Percentiles rank a stretch among this genome's conserved stretches.
Conservation (phyloP, 2,329 filamentous ascomycete genomes). For the Pseudocercospora fijiensis region DNA sequence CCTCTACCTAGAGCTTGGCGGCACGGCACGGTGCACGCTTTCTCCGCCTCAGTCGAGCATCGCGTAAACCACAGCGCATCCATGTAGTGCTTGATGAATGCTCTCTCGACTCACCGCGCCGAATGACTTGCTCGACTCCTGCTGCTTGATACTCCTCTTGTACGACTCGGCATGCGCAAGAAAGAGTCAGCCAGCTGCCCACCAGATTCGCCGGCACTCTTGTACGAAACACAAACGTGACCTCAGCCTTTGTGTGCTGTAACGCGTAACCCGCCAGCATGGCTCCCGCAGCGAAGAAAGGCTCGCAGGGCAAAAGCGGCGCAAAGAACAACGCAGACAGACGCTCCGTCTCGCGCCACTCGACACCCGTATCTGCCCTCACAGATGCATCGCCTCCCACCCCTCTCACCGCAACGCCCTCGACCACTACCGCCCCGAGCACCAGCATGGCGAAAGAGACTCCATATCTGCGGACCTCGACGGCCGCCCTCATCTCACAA, state of each 20-base stretch:
- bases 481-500: slow-evolving; percentile 50
- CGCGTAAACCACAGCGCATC: too few species aligned
- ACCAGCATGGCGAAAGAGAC: slow-evolving; percentile 53
- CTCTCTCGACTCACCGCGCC: too few species aligned
- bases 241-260: background rate
- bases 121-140: background rate
- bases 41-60: too few species aligned
- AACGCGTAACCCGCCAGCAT: slow-evolving; percentile 22
- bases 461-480: slow-evolving; percentile 63
- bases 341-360: slow-evolving; percentile 73
- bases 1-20: too few species aligned
- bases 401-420: slow-evolving; percentile 59
- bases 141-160: background rate
- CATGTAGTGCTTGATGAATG: too few species aligned
- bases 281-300: slow-evolving; percentile 36
- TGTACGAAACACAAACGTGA: background rate
- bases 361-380: slow-evolving; percentile 62
- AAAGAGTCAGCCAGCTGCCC: background rate
- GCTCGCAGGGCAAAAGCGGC: slow-evolving; percentile 27
- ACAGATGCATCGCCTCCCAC: slow-evolving; percentile 49
- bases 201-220: background rate
- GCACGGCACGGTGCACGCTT: too few species aligned
- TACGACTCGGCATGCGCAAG: background rate
- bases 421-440: slow-evolving; percentile 51
- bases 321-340: slow-evolving; percentile 49